These are phyloP conservation scores for Onygena corvina DNA, from an alignment of 2,329 filamentous ascomycete genomes.

Conservation along the genomic window DNA sequence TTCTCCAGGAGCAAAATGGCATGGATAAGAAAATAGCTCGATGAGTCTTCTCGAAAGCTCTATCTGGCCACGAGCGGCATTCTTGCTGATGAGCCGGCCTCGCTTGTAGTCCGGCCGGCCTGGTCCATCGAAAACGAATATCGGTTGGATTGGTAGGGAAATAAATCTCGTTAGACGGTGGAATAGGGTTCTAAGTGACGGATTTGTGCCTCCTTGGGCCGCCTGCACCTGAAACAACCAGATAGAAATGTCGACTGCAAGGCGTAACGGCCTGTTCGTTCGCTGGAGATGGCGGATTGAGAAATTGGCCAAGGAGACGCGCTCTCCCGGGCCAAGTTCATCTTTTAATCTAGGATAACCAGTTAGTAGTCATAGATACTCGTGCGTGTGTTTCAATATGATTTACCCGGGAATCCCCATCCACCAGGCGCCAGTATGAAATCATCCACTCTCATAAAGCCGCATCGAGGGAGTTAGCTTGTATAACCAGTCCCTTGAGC, in stretches of 20 bases:
- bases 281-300: conserved; percentile 63
- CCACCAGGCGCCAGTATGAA: conserved; percentile 4
- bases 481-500: too few species aligned
- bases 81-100: conserved; percentile 51
- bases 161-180: conserved; percentile 74
- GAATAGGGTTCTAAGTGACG: conserved; percentile 81
- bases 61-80: conserved; percentile 43
- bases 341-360: conserved; percentile 52
- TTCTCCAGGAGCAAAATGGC: conserved; percentile 82
- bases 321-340: conserved; percentile 69
- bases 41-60: conserved; percentile 70
- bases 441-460: too few species aligned
- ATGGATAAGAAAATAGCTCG: conserved; percentile 69
- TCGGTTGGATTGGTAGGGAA: conserved; percentile 63
- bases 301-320: conserved; percentile 70
- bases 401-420: conserved; percentile 39
- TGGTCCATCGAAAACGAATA: conserved; percentile 84
- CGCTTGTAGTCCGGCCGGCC: conserved; percentile 80
- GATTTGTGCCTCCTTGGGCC: conserved; percentile 74
- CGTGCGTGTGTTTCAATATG: not conserved
- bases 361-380: not conserved
- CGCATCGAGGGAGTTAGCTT: too few species aligned
- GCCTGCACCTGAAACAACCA: conserved; percentile 94
- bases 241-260: conserved; percentile 90
- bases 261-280: conserved; percentile 59